A percentile compares a stretch with the other conserved stretches of the same genome.
phyloP scores from a whole-genome alignment of 768 basidiomycete genomes.

The Fomitopsis serialis region DNA sequence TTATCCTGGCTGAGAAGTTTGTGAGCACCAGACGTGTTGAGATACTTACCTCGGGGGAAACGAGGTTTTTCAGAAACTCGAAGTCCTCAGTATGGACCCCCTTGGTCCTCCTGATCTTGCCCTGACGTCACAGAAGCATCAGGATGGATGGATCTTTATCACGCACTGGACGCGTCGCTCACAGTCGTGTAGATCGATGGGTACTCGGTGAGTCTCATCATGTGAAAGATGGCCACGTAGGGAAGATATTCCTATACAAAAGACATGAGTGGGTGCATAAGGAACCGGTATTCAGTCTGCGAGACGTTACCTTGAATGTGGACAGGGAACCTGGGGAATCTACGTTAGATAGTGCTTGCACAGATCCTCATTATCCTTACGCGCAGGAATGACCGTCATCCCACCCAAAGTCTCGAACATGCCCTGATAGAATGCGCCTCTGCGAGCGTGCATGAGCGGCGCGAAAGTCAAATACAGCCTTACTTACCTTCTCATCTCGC shows the following conservation, averaged over 20 bases:
- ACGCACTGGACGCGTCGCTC: background rate
- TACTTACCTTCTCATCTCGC: slow-evolving; percentile 36
- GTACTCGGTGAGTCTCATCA: slow-evolving; percentile 15
- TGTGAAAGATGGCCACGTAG: slow-evolving; percentile 14
- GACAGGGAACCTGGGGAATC: slow-evolving; percentile 10
- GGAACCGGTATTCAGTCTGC: background rate
- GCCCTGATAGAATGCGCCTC: slow-evolving; percentile 53
- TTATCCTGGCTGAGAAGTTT: slow-evolving; percentile 12
- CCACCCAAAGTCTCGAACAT: slow-evolving; percentile 63
- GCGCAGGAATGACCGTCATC: slow-evolving; percentile 45
- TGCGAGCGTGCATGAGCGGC: slow-evolving; percentile 16
- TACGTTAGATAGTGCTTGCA: background rate
- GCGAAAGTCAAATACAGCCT: background rate
- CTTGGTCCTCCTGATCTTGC: slow-evolving; percentile 54
- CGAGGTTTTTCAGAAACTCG: slow-evolving; percentile 48
- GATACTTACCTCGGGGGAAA: slow-evolving; percentile 42
- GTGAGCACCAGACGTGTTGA: background rate
- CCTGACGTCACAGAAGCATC: slow-evolving; percentile 26
- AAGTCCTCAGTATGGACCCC: slow-evolving; percentile 61
- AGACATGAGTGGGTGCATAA: background rate
- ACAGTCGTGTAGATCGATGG: slow-evolving; percentile 18
- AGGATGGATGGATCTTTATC: background rate
- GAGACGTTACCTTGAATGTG: slow-evolving; percentile 35
- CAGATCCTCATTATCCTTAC: slow-evolving; percentile 24
- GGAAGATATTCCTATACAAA: slow-evolving; percentile 15